Percentiles rank a stretch among this genome's conserved stretches.
phyloP scores from a whole-genome alignment of 495 filamentous ascomycete genomes.

The Cercophora samala region DNA sequence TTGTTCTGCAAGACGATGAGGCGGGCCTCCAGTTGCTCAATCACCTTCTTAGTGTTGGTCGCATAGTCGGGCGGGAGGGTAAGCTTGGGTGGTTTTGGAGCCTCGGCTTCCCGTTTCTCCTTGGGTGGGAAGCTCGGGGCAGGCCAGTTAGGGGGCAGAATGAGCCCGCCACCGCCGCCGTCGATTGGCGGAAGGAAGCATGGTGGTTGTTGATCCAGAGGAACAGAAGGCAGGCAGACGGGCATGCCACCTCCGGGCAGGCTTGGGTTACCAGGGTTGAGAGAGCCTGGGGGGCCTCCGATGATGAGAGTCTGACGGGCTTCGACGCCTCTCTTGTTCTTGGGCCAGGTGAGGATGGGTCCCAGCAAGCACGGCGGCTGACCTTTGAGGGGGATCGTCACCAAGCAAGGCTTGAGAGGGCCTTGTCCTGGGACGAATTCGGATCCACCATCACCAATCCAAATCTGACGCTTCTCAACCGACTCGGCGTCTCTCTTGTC shows the following conservation, averaged over 20 bases:
- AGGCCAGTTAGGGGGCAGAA: background rate
- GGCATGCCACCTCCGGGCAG: constrained; percentile 8
- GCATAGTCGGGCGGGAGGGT: constrained; percentile 21
- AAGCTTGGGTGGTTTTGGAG: constrained; percentile 8
- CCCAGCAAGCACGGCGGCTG: constrained; percentile 30
- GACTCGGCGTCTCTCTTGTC: constrained; percentile 13
- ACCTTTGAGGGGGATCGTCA: constrained; percentile 16
- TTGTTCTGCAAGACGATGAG: constrained; percentile 33
- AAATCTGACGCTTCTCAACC: constrained; percentile 25
- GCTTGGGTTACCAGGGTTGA: constrained; percentile 15
- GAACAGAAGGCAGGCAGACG: constrained; percentile 11
- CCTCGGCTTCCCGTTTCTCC: constrained; percentile 12
- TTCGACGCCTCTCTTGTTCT: constrained; percentile 20
- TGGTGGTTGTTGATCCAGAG: constrained; percentile 19
- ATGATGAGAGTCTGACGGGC: constrained; percentile 12
- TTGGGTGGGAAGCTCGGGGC: constrained; percentile 6
- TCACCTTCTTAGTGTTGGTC: constrained; percentile 27
- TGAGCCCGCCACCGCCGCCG: constrained; percentile 9
- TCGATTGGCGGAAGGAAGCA: constrained; percentile 29
- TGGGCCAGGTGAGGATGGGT: constrained; percentile 28
- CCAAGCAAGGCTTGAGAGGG: constrained; percentile 18
- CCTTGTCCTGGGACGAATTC: constrained; percentile 21
- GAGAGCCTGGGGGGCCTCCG: constrained; percentile 14
- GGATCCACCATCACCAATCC: constrained; percentile 19
- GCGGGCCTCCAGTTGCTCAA: constrained; percentile 25